Evolutionary conservation across 2,329 filamentous ascomycete species (phyloP), one percentile per base, ranked within the genome.

Genomic region (Xylariaceae sp.): DNA sequence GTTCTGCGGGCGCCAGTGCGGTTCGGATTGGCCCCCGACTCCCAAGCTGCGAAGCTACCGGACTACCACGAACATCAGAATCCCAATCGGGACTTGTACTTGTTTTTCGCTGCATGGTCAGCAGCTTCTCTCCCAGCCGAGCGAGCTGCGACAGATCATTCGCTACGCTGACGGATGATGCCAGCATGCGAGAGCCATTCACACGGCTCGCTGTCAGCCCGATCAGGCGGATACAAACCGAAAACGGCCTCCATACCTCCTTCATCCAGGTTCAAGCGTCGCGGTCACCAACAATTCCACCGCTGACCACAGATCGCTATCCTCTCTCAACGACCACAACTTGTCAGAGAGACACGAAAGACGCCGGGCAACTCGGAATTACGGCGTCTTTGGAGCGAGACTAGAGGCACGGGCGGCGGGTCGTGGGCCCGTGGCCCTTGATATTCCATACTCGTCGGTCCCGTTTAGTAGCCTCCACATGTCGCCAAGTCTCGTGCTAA

Each of bases 31-130:
- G 53, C 38, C 48, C 44, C 53, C 52, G 49, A 49, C 47, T 52
- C 49, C 52, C 49, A 46, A 45, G 18, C 15, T 49, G 44, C 49
- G 39, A 49, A 46, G 35, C 36, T 19, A 35, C 39, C 39, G 44
- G 5, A 39, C 36, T 19, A 35, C 39, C 39, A 46, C 33, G 12
- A 36, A 9, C 15, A 14, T 36, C 33, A 39, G 18, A 50, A 30
- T 49, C 44, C 52, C 49, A 55, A 49, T 55, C 47, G 49, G 47
- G 22, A 27, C 22, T 27, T 47, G 42, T 49, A 46, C 46, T 35
- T 50, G n/a, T 18, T 42, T 39, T 44, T 48, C 12, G 46, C 46
- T 54, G 51, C 54, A 54, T 56, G 54, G 53, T 56, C 51, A 56
- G 53, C 53, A 51, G 48, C 31, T 22, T 32, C 44, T 33, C 33